These are phyloP conservation scores for Shiraia sp. DNA, from an alignment of 2,329 filamentous ascomycete species.

Conservation along the genomic window DNA sequence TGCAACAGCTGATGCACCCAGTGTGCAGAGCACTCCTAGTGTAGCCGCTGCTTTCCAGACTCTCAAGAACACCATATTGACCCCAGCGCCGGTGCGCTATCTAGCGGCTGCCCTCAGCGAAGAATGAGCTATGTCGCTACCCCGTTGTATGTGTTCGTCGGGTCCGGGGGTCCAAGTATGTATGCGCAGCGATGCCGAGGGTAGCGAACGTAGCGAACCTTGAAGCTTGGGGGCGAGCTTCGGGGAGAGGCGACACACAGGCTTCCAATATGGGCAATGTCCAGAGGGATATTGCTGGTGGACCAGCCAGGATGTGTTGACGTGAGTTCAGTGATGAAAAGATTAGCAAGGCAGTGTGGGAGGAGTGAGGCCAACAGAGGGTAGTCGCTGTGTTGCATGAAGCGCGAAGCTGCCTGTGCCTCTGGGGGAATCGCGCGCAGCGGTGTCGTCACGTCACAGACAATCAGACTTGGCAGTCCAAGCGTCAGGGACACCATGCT, in stretches of 20 bases:
- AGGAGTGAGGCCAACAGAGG: no score
- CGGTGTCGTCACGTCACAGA: background rate
- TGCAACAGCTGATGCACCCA: constrained; percentile 32
- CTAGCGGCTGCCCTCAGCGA: no score
- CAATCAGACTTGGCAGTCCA: no score
- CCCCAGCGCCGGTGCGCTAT: constrained; percentile 28
- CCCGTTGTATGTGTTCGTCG: no score
- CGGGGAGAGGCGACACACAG: no score
- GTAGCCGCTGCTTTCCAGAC: constrained; percentile 19
- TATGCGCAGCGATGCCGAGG: background rate
- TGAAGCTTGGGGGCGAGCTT: background rate
- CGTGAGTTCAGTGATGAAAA: background rate
- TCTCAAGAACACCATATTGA: constrained; percentile 7
- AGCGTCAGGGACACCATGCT: no score
- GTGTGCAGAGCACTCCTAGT: constrained; percentile 33
- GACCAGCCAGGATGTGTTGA: background rate
- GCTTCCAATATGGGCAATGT: no score
- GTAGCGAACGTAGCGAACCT: no score
- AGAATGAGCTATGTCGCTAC: no score
- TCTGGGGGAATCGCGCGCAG: no score
- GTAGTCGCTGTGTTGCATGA: background rate
- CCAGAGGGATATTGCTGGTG: no score
- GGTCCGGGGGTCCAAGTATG: no score
- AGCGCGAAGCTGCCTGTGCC: background rate
- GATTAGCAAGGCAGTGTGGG: background rate